Percentiles rank a stretch among this genome's conserved stretches.
These are phyloP conservation scores for Fusarium staphyleae DNA, from an alignment of 2,329 filamentous ascomycete genomes.

Conservation along the genomic window DNA sequence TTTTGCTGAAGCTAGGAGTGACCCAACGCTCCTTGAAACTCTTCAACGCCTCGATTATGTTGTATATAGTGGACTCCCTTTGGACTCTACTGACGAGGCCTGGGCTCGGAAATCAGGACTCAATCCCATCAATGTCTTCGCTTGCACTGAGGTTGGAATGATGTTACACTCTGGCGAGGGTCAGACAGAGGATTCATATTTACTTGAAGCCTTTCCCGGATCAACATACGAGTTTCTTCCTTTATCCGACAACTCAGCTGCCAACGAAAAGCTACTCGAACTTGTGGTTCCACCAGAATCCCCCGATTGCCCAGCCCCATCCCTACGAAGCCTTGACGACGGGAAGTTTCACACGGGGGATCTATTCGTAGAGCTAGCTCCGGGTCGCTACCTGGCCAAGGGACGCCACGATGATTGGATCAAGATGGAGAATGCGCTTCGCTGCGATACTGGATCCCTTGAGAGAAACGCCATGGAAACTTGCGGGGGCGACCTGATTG, in stretches of 20 bases:
- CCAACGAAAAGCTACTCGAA: conserved; percentile 1
- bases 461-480: conserved; percentile 15
- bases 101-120: conserved; percentile 10
- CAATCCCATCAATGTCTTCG: neutral
- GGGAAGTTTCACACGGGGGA: conserved; percentile 32
- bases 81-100: neutral
- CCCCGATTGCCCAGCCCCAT: conserved; percentile 13
- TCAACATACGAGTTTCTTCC: conserved; percentile 8
- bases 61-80: neutral
- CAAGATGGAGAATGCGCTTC: conserved; percentile 23
- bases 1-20: conserved; percentile 2
- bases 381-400: conserved; percentile 10
- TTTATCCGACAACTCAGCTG: neutral
- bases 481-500: conserved; percentile 15
- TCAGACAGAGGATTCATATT: neutral
- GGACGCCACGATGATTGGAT: conserved; percentile 30
- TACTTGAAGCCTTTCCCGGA: neutral
- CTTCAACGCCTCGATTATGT: conserved; percentile 5
- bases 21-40: neutral
- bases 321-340: conserved; percentile 4
- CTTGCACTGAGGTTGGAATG: neutral
- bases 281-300: conserved; percentile 10
- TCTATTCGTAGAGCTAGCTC: conserved; percentile 23
- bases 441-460: conserved; percentile 24
- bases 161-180: neutral